Evolutionary conservation across 2,329 filamentous ascomycete genomes (phyloP).

Genomic region (Mycogone perniciosa): DNA sequence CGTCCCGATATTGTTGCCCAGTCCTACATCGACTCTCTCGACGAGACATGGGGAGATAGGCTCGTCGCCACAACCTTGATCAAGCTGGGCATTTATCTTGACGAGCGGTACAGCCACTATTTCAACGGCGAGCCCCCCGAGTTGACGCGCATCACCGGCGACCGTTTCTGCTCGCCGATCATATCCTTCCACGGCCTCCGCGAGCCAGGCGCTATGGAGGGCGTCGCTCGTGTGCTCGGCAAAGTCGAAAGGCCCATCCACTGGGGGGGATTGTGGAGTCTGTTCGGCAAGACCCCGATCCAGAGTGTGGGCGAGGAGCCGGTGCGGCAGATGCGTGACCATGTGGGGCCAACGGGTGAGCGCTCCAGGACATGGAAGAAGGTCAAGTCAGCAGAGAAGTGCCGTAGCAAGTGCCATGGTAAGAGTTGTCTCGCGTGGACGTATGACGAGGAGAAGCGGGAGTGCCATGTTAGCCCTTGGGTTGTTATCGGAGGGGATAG

Average conservation of each 20-base stretch:
- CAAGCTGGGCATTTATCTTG: constrained; percentile 47
- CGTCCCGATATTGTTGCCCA: constrained; percentile 36
- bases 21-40: constrained; percentile 42
- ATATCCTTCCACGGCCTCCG: constrained; percentile 48
- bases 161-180: constrained; percentile 48
- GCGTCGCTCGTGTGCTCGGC: constrained; percentile 37
- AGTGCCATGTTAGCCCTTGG: constrained; percentile 45
- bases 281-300: constrained; percentile 39
- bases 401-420: constrained; percentile 37
- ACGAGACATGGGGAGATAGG: constrained; percentile 48
- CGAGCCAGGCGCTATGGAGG: constrained; percentile 38
- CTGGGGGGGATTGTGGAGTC: constrained; percentile 45
- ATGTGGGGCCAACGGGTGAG: constrained; percentile 45
- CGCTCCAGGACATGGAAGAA: constrained; percentile 31
- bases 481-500: constrained; percentile 36
- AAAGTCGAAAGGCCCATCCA: constrained; percentile 34
- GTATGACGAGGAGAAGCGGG: constrained; percentile 34
- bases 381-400: constrained; percentile 35
- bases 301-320: constrained; percentile 31
- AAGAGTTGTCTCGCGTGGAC: constrained; percentile 46
- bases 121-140: constrained; percentile 51
- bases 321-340: constrained; percentile 37
- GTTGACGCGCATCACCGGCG: constrained; percentile 42
- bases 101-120: constrained; percentile 46
- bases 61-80: constrained; percentile 48